phyloP scores from a whole-genome alignment of 352 stramenopile species.

The Aphanomyces euteiches region DNA sequence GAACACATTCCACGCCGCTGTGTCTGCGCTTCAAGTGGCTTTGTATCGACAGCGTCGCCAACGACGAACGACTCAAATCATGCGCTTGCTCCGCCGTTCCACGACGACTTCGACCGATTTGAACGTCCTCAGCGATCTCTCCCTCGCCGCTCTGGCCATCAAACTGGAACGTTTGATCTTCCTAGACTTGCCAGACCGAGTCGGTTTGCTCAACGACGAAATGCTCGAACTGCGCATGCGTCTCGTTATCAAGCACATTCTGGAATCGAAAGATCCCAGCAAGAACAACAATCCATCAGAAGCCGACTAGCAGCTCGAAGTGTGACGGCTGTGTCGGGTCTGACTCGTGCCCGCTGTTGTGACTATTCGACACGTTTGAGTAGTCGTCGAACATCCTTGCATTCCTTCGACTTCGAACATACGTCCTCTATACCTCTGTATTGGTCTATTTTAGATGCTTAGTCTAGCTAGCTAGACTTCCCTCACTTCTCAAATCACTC shows the following conservation, averaged over 20 bases:
- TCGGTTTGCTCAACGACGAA: neutral
- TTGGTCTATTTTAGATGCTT: too few relatives aligned
- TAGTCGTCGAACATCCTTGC: too few relatives aligned
- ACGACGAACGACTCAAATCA: neutral
- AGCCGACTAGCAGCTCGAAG: too few relatives aligned
- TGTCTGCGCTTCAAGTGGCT: neutral
- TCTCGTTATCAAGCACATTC: neutral
- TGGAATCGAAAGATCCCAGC: neutral
- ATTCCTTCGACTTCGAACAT: too few relatives aligned
- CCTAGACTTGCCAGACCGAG: neutral
- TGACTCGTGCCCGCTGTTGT: too few relatives aligned
- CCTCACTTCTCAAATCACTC: too few relatives aligned
- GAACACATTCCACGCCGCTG: neutral
- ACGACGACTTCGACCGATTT: neutral
- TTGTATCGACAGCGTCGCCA: constrained; percentile 2
- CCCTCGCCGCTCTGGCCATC: neutral
- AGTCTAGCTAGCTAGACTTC: too few relatives aligned
- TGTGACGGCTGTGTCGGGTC: too few relatives aligned
- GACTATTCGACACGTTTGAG: too few relatives aligned
- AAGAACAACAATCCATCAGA: too few relatives aligned
- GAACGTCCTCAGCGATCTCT: neutral
- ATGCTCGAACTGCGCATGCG: neutral
- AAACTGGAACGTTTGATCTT: constrained; percentile 1
- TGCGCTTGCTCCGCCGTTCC: neutral
- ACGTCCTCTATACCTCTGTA: too few relatives aligned